Base-by-base conservation (phyloP, 352 stramenopile species). In the Bremia lactucae region DNA sequence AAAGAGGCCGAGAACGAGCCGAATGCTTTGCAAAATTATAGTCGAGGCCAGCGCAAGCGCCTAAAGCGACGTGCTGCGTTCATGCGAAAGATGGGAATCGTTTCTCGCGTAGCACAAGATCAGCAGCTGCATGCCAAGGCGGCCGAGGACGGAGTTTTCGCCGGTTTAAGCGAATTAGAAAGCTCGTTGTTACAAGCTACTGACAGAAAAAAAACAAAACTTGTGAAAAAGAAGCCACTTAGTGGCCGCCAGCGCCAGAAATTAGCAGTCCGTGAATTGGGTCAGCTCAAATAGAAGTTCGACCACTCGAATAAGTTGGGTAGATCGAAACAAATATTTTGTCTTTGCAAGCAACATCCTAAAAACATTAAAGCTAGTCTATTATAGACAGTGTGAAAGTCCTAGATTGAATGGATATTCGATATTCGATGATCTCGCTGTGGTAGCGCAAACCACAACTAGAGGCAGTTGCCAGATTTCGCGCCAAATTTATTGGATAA, bases 61-160 rank as follows among this genome's bases (percentile, higher is more conserved):
- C 65, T 87, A 29, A 92, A 90, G 54, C 74, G 77, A 3, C 80
- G 80, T 10, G 58, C 59, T 10, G 77, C 80, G 41, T 90, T 92
- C 53, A 71, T 90, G 65, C 73, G 72, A 42, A 92, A 92, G 56
- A 90, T 90, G 75, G 80, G 77, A 3, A 64, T 93, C 21, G 80
- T 90, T 40, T 58, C 78, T 10, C 75, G 74, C 42, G 70, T 87
- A 35, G 45, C 66, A 36, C 34, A 63, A 34, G 72, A 85, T 36
- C 74, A 84, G 48, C 50, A 63, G 16, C 63, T 47, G 36, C 46
- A 65, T 25, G 49, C 59, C 33, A 72, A 83, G 55, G 64, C 72
- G 36, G 16, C 59, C 35, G 51, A 70, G 33, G 50, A 66, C 22
- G 79, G 76, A 36, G 67, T 69, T 52, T 92, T 92, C 38, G 63